These are phyloP conservation scores for Wickerhamomyces subpelliculosus DNA, from an alignment of 805 yeast genomes.

Conservation along the genomic window DNA sequence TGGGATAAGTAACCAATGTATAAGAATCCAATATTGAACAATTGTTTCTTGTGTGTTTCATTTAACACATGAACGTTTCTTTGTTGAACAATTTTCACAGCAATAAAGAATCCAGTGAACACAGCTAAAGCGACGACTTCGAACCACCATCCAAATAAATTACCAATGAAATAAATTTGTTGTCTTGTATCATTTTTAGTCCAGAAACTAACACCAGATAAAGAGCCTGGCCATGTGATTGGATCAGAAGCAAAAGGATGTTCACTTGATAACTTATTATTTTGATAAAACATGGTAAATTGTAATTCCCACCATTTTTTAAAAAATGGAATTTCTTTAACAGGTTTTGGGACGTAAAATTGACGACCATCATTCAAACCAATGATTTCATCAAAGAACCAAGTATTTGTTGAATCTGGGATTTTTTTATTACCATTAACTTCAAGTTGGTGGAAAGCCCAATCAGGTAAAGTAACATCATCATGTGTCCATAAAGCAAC, in stretches of 20 bases:
- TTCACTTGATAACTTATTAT: constrained; percentile 76
- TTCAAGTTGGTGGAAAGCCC: constrained; percentile 92
- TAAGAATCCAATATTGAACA: constrained; percentile 80
- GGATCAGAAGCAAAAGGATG: constrained; percentile 97
- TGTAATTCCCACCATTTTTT: constrained; percentile 89
- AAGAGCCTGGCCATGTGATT: constrained; percentile 81
- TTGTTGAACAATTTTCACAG: constrained; percentile 73
- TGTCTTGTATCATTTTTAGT: constrained; percentile 55
- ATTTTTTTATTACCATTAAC: constrained; percentile 90
- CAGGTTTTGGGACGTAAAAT: constrained; percentile 55
- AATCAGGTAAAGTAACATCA: constrained; percentile 80
- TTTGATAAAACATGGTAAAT: constrained; percentile 82
- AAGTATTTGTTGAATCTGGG: constrained; percentile 56
- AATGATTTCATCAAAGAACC: constrained; percentile 70
- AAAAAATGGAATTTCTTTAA: constrained; percentile 63
- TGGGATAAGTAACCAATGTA: constrained; percentile 85
- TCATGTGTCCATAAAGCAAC: constrained; percentile 94
- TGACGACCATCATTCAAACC: constrained; percentile 59
- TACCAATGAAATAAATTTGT: constrained; percentile 90
- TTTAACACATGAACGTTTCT: constrained; percentile 56
- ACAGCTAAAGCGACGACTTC: constrained; percentile 59
- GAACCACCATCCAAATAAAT: constrained; percentile 86
- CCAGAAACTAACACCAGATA: constrained; percentile 96
- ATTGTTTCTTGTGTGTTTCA: constrained; percentile 56
- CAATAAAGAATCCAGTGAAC: constrained; percentile 55